Base-by-base conservation (phyloP, 192 early-diverging fungal genomes). In the Paraglomus brasilianum region DNA sequence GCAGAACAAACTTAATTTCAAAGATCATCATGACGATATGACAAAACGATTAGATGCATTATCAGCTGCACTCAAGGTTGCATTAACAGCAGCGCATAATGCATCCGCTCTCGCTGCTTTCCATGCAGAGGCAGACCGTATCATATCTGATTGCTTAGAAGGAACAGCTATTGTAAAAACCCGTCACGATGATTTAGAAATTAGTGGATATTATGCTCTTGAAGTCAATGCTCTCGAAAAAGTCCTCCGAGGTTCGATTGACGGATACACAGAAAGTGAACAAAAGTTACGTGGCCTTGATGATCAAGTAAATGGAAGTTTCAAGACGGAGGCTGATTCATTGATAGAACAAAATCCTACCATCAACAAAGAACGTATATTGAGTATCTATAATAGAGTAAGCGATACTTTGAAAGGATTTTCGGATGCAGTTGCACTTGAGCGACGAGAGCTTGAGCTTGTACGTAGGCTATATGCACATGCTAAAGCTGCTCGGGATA, bases 401-500 rank as follows among this genome's bases (percentile, higher is more conserved):
- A 69, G 43, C 19, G 44, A 15, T 19, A 56, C 67, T 11, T 58
- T 69, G 22, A 38, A 47, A n/a, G 21, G 58, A 46, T 69, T 58
- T 39, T 58, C 53, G 45, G 43, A 69, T 5, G 36, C 0, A 1
- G 55, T 69, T 41, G 36, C 53, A 58, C 44, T 40, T 19, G 67
- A 69, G 40, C 53, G 55, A 19, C 38, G 53, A 13, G 67, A 69
- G 48, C 40, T 69, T 44, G 67, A 69, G 51, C 73, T 77, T 38
- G 75, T 72, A 1, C 66, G 68, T 4, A 75, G 73, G 51, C 70
- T 80, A 14, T 73, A 73, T 44, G 62, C 71, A 1, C 78, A 80
- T 56, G 63, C 75, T n/a, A 75, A 80, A 57, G 62, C 73, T 17
- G 74, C 78, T 0, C 67, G 73, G 30, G 75, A 80, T 22, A 77